Evolutionary conservation across 2,329 filamentous ascomycete genomes (phyloP).

Genomic region (Penicillium sumatraense): DNA sequence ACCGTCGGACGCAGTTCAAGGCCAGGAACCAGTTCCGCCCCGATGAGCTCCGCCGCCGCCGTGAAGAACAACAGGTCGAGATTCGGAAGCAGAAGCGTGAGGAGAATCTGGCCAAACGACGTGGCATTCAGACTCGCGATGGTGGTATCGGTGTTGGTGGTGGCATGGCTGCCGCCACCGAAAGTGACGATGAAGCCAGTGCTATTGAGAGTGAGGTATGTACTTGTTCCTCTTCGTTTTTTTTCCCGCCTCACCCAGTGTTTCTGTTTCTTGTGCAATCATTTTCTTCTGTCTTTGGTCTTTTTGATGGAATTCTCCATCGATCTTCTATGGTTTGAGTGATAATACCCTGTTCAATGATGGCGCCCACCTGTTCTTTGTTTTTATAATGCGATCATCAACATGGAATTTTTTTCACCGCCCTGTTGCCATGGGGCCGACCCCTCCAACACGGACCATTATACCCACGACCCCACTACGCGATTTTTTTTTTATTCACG

Average conservation of each 20-base stretch:
- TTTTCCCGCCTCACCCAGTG: neutral
- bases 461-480: constrained; percentile 23
- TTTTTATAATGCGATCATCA: constrained; percentile 35
- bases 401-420: constrained; percentile 42
- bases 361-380: constrained; percentile 17
- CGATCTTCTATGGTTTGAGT: neutral
- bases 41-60: constrained; percentile 95
- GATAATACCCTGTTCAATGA: neutral
- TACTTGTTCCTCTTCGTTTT: constrained; percentile 14
- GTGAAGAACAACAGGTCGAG: constrained; percentile 98
- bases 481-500: neutral
- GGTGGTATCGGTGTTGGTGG: constrained; percentile 59
- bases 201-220: constrained; percentile 96
- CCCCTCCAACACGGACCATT: constrained; percentile 25
- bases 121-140: constrained; percentile 85
- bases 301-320: neutral
- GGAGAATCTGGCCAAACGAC: constrained; percentile 97
- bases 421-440: constrained; percentile 36
- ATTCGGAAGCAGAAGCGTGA: constrained; percentile 98
- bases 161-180: constrained; percentile 81
- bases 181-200: constrained; percentile 95
- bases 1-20: constrained; percentile 99
- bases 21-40: constrained; percentile 99
- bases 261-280: constrained; percentile 23
- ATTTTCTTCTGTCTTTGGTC: neutral